Base-by-base conservation (phyloP, 768 basidiomycete genomes). In the Mycena pura region DNA sequence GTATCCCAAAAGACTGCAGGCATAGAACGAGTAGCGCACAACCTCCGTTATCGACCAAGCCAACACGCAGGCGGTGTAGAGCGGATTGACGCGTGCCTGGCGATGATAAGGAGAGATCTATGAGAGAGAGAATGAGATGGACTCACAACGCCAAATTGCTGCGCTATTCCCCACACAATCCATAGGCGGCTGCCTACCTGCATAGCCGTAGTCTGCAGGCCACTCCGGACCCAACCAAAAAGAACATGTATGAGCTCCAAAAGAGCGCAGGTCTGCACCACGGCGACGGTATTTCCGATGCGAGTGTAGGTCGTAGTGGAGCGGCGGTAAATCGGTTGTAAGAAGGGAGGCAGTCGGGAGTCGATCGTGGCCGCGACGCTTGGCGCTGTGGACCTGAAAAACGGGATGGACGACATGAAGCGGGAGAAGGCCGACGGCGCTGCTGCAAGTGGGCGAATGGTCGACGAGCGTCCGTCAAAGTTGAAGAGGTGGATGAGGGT, bases 31-130 rank as follows among this genome's bases (percentile, higher is more conserved):
- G 77, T 99, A 99, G 28, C 97, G 92, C 57, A 96, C 87, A 45
- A 96, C 86, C 76, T 99, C 97, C 15, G 95, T 93, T 49, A 88
- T 62, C 0, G 92, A 90, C 97, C 97, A 99, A 0, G 96, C 91
- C 62, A 96, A 75, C 53, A 98, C 84, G 94, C 98, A 96, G 48
- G 90, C 88, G 6, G 92, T 85, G 78, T 92, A 98, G 25, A 95
- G 71, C 4, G 97, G 92, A 70, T 86, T 88, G 4, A 79, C 71
- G 64, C 86, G 90, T 25, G 91, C 82, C 87, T 91, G 59, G 24
- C 38, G 49, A 44, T 8, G 57, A 32, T 45, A 25, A 41, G 25
- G 14, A 31, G 19, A 32, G 51, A 27, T 17, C 45, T 15, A 11
- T 38, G 27, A 28, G 29, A 40, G n/a, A n/a, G 55, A 21, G 43